A percentile compares a stretch with the other conserved stretches of the same genome.
These are phyloP conservation scores for Phytopythium ostracodes DNA, from an alignment of 352 stramenopile genomes.

Conservation along the genomic window DNA sequence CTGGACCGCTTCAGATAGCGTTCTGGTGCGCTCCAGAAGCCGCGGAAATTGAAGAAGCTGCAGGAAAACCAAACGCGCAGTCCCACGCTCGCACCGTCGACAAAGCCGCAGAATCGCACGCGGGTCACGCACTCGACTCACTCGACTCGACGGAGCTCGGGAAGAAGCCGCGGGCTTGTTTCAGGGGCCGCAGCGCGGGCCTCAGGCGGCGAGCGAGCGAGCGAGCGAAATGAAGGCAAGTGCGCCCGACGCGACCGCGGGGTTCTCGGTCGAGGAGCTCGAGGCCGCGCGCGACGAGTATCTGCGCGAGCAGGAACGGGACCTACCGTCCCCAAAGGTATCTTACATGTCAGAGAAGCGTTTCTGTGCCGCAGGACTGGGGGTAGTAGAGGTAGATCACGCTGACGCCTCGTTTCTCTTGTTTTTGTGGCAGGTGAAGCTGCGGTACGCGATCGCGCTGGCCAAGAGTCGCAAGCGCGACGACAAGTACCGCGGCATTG, in stretches of 20 bases:
- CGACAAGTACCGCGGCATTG: constrained; percentile 71
- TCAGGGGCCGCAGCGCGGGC: not conserved
- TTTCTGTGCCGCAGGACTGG: not conserved
- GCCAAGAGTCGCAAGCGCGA: constrained; percentile 79
- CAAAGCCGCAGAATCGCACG: not conserved
- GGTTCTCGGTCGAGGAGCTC: constrained; percentile 73
- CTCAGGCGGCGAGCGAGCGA: not conserved
- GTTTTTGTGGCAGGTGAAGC: constrained; percentile 40
- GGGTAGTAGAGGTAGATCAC: no score
- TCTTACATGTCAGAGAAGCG: not conserved
- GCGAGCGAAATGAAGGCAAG: constrained; percentile 25
- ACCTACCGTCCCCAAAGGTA: constrained; percentile 59
- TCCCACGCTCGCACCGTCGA: not conserved
- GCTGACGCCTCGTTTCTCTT: not conserved
- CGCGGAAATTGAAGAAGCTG: not conserved
- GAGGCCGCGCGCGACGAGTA: constrained; percentile 71
- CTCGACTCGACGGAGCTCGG: no score
- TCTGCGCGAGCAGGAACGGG: constrained; percentile 72
- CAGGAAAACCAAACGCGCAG: not conserved
- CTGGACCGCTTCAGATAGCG: not conserved
- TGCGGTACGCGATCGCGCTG: constrained; percentile 65
- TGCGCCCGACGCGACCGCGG: constrained; percentile 36
- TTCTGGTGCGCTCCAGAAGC: not conserved
- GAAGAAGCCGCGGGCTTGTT: no score
- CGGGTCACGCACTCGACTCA: not conserved